These are phyloP conservation scores for Boletus sp. DNA, from an alignment of 768 basidiomycete species.

Conservation along the genomic window DNA sequence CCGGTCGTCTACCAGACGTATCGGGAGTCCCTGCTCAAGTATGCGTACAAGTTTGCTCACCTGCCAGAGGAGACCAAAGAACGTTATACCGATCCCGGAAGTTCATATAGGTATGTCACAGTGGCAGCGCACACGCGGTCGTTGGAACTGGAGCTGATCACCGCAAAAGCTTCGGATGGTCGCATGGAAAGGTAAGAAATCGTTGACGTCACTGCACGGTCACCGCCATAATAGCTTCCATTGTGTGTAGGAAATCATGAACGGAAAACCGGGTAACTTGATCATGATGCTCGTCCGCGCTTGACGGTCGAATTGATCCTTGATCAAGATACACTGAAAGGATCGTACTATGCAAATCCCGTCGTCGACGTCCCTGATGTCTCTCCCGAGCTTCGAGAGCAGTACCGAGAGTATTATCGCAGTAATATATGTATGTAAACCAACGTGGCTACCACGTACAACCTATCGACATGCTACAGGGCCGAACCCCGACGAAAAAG, in stretches of 20 bases:
- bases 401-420: slow-evolving; percentile 84
- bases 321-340: slow-evolving; percentile 76
- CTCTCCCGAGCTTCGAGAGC: slow-evolving; percentile 46
- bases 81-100: slow-evolving; percentile 67
- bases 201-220: background rate
- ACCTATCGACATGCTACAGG: slow-evolving; percentile 40
- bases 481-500: slow-evolving; percentile 57
- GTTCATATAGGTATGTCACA: slow-evolving; percentile 70
- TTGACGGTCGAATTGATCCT: slow-evolving; percentile 1
- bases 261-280: slow-evolving; percentile 74
- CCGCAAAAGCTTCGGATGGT: slow-evolving; percentile 85
- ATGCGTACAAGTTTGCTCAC: slow-evolving; percentile 74
- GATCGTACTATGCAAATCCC: slow-evolving; percentile 89
- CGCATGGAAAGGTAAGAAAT: slow-evolving; percentile 77
- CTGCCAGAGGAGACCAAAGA: slow-evolving; percentile 68
- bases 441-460: background rate
- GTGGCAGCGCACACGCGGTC: background rate
- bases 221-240: background rate
- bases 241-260: slow-evolving; percentile 81
- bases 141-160: background rate
- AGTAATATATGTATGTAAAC: slow-evolving; percentile 74
- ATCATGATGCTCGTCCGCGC: background rate
- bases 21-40: slow-evolving; percentile 69
- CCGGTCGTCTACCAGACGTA: slow-evolving; percentile 61
- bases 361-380: slow-evolving; percentile 66